These are phyloP conservation scores for Leishmania lainsoni DNA, from an alignment of 208 protist species.

Conservation along the genomic window DNA sequence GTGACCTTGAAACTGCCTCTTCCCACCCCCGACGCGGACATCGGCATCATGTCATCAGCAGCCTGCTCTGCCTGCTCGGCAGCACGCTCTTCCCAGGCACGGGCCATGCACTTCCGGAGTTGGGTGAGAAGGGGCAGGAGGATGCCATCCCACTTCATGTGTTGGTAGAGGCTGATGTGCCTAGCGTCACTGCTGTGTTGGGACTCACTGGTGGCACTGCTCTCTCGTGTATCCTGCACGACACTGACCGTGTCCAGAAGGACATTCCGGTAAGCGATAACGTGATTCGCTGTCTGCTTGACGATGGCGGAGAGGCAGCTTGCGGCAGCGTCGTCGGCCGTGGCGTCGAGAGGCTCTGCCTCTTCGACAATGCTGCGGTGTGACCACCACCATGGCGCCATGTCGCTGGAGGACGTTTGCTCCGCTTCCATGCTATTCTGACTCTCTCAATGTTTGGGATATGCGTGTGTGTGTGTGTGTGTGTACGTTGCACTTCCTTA, in stretches of 20 bases:
- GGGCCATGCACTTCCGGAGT: constrained; percentile 40
- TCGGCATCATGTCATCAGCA: constrained; percentile 1
- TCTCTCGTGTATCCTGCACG: neutral
- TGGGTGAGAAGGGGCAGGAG: constrained; percentile 26
- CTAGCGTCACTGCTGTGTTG: neutral
- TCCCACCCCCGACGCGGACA: neutral
- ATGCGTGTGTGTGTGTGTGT: neutral
- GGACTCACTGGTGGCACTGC: neutral
- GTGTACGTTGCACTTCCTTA: neutral
- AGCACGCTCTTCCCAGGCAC: constrained; percentile 40
- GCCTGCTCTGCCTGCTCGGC: constrained; percentile 34
- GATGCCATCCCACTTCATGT: constrained; percentile 10
- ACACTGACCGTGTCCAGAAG: neutral
- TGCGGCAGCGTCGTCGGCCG: constrained; percentile 39
- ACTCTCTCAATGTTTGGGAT: neutral
- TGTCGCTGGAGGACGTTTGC: neutral
- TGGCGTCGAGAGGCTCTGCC: constrained; percentile 37
- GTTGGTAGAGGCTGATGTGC: constrained; percentile 6
- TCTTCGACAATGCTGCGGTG: constrained; percentile 51
- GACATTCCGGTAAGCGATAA: neutral
- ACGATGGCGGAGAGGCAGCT: constrained; percentile 19
- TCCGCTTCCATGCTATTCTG: neutral
- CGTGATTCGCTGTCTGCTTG: constrained; percentile 22
- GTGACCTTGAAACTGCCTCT: neutral
- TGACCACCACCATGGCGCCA: constrained; percentile 57